Base-by-base conservation (phyloP, 164 flowering plant species). In the Macadamia integrifolia region DNA sequence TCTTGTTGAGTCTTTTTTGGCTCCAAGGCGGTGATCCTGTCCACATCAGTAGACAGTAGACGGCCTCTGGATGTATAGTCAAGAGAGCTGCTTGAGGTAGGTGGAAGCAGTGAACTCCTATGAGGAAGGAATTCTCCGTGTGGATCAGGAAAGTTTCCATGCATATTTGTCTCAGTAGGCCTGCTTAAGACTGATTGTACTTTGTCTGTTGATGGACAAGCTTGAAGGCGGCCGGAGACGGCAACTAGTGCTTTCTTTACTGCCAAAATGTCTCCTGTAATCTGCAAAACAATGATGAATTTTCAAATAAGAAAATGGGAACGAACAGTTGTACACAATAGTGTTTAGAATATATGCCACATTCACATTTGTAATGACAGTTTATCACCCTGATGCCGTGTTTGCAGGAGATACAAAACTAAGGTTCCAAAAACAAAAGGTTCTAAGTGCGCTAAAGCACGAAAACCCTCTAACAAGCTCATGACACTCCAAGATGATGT, bases 211-310 rank as follows among this genome's bases (percentile, higher is more conserved):
- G 75, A 69, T 18, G 78, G 66, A 74, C 70, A 74, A 17, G 83
- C 88, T 80, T 88, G 97, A 70, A 93, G 88, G 67, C 88, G 66
- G 23, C 74, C 67, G 14, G 93, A 81, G 60, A 91, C 86, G 57
- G 85, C 78, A 61, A 88, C 42, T 63, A 94, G 84, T 28, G 91
- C 98, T 74, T 82, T 91, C 80, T 87, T 88, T 50, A 88, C 91
- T 61, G 87, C 83, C 64, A 74, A 68, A 69, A 80, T 71, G 72
- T 77, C 83, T 53, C 97, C 98, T 74, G 81, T 81, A 71, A 93
- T 82, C 98, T 93, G 86, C 71, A 72, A 76, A 66, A 61, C 28
- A 76, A n/a, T 28, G 1, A 64, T 9, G 18, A 68, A 60, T 18
- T 52, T 57, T 48, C 31, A 55, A 63, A 32, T 52, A 13, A 52